Evolutionary conservation across 129 eudicot genomes (phyloP), one percentile per base, ranked within the genome.

Genomic region (Arctium lappa): DNA sequence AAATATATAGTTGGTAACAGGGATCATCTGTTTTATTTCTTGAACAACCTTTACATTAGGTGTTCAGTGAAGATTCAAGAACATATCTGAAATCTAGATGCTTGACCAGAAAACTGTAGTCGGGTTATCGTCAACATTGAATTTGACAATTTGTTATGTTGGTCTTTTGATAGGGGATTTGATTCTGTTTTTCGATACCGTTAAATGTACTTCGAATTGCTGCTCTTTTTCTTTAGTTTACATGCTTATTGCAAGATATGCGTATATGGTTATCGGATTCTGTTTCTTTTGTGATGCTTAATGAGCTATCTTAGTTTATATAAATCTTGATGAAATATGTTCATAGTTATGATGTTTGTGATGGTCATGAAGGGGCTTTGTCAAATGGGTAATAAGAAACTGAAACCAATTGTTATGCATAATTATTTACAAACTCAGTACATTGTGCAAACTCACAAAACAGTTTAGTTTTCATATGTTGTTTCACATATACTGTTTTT

Each of bases 21-120:
- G 37, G 69, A 66, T 84, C 72, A 74, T 84, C 76, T 66, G 80
- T 84, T 73, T 22, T 77, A 83, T 77, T 83, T 80, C 88, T 90
- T 80, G 79, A 72, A 80, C 79, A 70, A 39, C 40, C 72, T 72
- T 72, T 79, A 34, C 62, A 18, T 79, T 66, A 73, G 84, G 83
- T 82, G 86, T 80, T 53, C 80, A 84, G 89, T 83, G 81, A 88
- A 80, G 81, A 76, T 81, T 66, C 80, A 74, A 78, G 72, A 85
- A 73, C 87, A 74, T 63, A 70, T 79, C 38, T 46, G 63, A 70
- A 81, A 46, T 87, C 50, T 80, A 84, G 73, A 80, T 77, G 79
- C 62, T 84, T 84, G 80, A 72, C 80, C 73, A 32, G 62, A 63
- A 79, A 73, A 50, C 36, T 75, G 78, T 73, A 85, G 87, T 84